These are phyloP conservation scores for Leccinum variabile DNA, from an alignment of 1,284 basidiomycete genomes.

Conservation along the genomic window DNA sequence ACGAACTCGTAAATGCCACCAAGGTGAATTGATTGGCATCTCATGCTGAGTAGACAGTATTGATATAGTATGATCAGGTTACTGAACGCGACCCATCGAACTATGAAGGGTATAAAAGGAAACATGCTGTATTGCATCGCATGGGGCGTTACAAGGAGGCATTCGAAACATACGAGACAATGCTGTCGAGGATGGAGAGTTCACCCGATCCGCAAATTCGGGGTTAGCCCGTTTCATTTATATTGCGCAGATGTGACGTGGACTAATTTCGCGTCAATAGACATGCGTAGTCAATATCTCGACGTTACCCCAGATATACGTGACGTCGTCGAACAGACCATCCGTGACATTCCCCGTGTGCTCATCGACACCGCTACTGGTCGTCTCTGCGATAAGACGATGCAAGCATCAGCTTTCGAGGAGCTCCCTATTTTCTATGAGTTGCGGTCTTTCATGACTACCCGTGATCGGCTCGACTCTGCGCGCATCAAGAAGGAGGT, in stretches of 20 bases:
- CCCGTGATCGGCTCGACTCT: not conserved
- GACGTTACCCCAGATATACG: not conserved
- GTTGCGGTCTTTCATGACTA: not conserved
- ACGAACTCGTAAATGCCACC: too few relatives aligned
- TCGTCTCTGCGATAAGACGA: not conserved
- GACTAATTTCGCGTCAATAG: not conserved
- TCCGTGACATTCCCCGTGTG: not conserved
- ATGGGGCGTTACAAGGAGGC: not conserved
- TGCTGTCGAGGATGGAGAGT: not conserved
- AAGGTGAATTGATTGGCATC: too few relatives aligned
- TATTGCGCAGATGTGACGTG: not conserved
- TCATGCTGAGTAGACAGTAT: too few relatives aligned
- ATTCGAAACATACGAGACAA: not conserved
- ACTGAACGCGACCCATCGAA: too few relatives aligned
- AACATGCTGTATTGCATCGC: not conserved
- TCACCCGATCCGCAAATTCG: not conserved
- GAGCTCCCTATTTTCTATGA: not conserved
- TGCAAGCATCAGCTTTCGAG: not conserved
- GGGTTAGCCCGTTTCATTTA: not conserved
- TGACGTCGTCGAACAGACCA: not conserved
- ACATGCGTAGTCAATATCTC: not conserved
- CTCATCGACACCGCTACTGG: not conserved
- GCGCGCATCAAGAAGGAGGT: not conserved
- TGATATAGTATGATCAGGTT: too few relatives aligned
- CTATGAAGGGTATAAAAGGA: too few relatives aligned